These are phyloP conservation scores for Phytophthora gonapodyides DNA, from an alignment of 352 stramenopile genomes.

Conservation along the genomic window DNA sequence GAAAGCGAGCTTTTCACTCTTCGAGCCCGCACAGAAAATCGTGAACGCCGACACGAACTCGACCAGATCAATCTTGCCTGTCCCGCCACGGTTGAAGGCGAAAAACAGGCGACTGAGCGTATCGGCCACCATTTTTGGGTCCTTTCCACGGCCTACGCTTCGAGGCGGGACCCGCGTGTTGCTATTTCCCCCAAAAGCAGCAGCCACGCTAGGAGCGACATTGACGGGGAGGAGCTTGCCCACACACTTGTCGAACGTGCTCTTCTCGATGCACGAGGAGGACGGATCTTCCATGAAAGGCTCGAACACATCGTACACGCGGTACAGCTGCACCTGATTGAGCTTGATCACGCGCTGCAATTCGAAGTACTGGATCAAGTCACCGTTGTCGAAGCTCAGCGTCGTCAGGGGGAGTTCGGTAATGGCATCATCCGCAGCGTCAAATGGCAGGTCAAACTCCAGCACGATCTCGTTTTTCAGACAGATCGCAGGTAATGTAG, in stretches of 20 bases:
- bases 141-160: conserved; percentile 67
- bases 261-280: conserved; percentile 78
- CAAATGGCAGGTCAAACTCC: conserved; percentile 81
- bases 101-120: conserved; percentile 82
- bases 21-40: conserved; percentile 94
- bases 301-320: conserved; percentile 75
- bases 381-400: conserved; percentile 81
- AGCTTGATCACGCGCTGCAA: conserved; percentile 78
- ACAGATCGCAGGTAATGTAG: conserved; percentile 67
- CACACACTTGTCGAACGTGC: conserved; percentile 77
- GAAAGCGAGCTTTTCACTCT: conserved; percentile 95
- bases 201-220: conserved; percentile 55
- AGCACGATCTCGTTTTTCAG: conserved; percentile 87
- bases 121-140: conserved; percentile 80
- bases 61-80: conserved; percentile 81
- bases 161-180: conserved; percentile 62
- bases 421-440: conserved; percentile 62
- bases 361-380: conserved; percentile 83
- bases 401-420: conserved; percentile 70
- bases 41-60: conserved; percentile 95
- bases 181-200: conserved; percentile 64
- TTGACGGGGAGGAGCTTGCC: conserved; percentile 58
- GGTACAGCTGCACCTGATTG: conserved; percentile 66
- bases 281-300: conserved; percentile 62
- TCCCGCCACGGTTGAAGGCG: conserved; percentile 85